phyloP scores from a whole-genome alignment of 129 eudicot species.

The Deinandra increscens region DNA sequence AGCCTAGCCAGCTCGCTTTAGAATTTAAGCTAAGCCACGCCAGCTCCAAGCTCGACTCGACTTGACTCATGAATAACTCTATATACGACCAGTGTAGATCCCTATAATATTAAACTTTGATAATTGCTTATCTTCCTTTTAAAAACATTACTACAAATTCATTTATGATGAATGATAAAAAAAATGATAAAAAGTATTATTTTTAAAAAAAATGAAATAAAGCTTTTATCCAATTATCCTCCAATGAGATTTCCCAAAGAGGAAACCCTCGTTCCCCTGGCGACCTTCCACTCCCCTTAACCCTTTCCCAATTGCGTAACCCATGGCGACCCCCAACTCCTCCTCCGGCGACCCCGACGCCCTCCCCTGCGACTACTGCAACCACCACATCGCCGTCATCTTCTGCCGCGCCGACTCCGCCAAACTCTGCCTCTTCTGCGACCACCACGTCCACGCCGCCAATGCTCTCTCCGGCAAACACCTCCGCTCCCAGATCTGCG shows the following conservation, averaged over 20 bases:
- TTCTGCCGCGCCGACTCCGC: conserved; percentile 90
- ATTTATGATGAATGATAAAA: too few species aligned
- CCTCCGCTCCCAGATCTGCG: conserved; percentile 79
- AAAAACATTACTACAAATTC: too few species aligned
- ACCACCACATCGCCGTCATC: conserved; percentile 48
- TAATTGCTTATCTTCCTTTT: too few species aligned
- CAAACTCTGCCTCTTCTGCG: conserved; percentile 70
- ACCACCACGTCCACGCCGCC: conserved; percentile 85
- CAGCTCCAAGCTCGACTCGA: too few species aligned
- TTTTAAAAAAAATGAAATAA: neutral
- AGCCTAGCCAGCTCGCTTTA: too few species aligned
- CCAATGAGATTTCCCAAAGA: conserved; percentile 10
- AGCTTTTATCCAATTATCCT: neutral
- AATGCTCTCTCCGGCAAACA: conserved; percentile 83
- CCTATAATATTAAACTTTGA: too few species aligned
- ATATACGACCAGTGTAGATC: too few species aligned
- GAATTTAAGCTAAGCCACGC: too few species aligned
- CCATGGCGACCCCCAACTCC: conserved; percentile 8
- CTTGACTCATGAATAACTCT: too few species aligned
- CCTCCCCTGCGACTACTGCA: conserved; percentile 65
- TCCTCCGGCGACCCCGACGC: neutral
- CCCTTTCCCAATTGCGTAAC: conserved; percentile 1
- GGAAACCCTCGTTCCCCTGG: conserved; percentile 17
- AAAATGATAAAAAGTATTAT: too few species aligned
- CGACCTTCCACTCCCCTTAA: neutral